These are phyloP conservation scores for Suillus hirtellus DNA, from an alignment of 768 basidiomycete species.

Conservation along the genomic window DNA sequence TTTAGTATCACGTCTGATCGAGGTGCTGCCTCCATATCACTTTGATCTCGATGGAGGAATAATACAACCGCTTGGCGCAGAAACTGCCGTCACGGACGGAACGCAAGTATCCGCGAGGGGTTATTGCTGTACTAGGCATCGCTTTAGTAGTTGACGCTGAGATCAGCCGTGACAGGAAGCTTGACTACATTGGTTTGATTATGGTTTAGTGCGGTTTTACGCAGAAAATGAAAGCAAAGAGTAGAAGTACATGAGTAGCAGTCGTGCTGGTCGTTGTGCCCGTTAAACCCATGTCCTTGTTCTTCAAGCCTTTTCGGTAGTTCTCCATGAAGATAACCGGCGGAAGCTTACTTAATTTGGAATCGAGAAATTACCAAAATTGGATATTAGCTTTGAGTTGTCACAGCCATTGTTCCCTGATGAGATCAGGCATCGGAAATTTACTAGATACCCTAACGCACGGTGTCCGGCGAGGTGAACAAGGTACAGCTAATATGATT, in stretches of 20 bases:
- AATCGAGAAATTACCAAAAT: neutral
- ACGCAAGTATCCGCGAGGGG: neutral
- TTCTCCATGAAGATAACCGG: neutral
- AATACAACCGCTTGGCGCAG: neutral
- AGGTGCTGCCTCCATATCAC: neutral
- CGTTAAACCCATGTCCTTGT: neutral
- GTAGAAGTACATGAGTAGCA: neutral
- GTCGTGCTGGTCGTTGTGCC: neutral
- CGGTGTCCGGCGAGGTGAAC: constrained; percentile 18
- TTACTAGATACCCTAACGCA: constrained; percentile 2
- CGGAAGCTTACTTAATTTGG: constrained; percentile 5
- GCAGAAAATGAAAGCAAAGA: neutral
- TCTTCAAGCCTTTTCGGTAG: neutral
- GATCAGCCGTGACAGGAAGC: neutral
- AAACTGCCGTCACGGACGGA: neutral
- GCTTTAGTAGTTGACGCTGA: neutral
- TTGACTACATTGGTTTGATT: neutral
- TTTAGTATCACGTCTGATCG: neutral
- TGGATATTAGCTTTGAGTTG: neutral
- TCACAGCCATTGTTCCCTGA: constrained; percentile 10
- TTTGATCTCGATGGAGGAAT: neutral
- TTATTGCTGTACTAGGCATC: neutral
- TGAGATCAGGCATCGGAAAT: neutral
- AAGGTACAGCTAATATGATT: constrained; percentile 17
- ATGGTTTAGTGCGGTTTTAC: neutral